These are phyloP conservation scores for Dactylella cylindrospora DNA, from an alignment of 2,329 filamentous ascomycete genomes.

Conservation along the genomic window DNA sequence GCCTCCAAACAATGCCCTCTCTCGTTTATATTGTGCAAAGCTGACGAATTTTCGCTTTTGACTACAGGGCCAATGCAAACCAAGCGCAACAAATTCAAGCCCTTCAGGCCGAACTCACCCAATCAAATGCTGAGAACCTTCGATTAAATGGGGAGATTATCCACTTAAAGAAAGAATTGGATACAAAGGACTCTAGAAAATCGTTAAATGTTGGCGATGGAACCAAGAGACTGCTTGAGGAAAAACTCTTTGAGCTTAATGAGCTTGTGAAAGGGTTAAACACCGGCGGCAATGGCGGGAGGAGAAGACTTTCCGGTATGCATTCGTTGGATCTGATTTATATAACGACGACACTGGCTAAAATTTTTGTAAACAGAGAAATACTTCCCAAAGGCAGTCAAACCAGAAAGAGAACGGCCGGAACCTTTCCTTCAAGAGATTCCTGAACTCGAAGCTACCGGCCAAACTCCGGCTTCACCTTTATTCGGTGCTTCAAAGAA, in stretches of 20 bases:
- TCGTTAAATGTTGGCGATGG: conserved; percentile 66
- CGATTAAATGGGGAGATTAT: conserved; percentile 70
- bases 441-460: conserved; percentile 11
- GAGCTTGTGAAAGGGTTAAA: conserved; percentile 68
- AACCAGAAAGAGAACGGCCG: conserved; percentile 20
- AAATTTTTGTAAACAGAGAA: conserved; percentile 2
- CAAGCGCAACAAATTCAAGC: conserved; percentile 75
- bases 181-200: conserved; percentile 60
- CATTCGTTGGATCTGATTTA: conserved; percentile 50
- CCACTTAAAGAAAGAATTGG: conserved; percentile 67
- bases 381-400: conserved; percentile 13
- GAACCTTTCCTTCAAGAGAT: conserved; percentile 19
- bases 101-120: conserved; percentile 73
- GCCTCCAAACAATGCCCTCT: background rate
- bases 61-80: conserved; percentile 67
- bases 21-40: conserved; percentile 3
- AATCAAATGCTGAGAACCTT: conserved; percentile 76
- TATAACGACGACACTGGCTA: background rate
- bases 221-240: conserved; percentile 71
- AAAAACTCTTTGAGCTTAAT: conserved; percentile 70
- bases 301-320: conserved; percentile 59
- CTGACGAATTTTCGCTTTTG: background rate
- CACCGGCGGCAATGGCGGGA: conserved; percentile 52
- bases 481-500: conserved; percentile 18
- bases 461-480: conserved; percentile 16